Conservation (phyloP, 495 filamentous ascomycete genomes). For the Penicillium dipodomyicola region DNA sequence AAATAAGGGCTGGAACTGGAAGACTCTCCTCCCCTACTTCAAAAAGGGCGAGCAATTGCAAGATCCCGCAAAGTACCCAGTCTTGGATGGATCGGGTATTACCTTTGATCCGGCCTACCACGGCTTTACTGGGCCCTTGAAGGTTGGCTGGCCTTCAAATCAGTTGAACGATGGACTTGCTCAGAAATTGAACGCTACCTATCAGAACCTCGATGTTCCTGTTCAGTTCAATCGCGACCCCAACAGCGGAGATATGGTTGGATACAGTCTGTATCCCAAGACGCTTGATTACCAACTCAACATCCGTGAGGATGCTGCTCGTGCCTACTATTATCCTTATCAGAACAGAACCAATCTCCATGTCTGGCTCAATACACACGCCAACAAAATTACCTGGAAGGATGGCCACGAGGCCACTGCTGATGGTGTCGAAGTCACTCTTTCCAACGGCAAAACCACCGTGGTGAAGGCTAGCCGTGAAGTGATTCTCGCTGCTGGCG, state of each 20-base stretch:
- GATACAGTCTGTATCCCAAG: conserved; percentile 23
- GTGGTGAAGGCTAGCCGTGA: conserved; percentile 23
- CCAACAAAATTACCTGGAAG: conserved; percentile 26
- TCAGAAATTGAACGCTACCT: conserved; percentile 23
- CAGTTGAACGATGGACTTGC: conserved; percentile 26
- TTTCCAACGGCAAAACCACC: conserved; percentile 20
- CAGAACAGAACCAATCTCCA: conserved; percentile 23
- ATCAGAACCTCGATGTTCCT: conserved; percentile 20
- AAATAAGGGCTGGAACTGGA: conserved; percentile 36
- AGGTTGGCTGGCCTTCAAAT: conserved; percentile 24
- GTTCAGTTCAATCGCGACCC: conserved; percentile 23
- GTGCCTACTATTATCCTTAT: conserved; percentile 27
- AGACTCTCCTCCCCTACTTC: conserved; percentile 32
- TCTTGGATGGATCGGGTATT: conserved; percentile 23
- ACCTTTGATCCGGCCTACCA: conserved; percentile 25
- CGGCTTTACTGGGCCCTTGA: conserved; percentile 25
- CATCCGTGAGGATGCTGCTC: conserved; percentile 29
- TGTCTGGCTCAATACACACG: conserved; percentile 25
- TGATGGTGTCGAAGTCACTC: conserved; percentile 23
- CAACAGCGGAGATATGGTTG: conserved; percentile 27
- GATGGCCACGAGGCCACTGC: conserved; percentile 11
- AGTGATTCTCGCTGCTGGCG: conserved; percentile 21
- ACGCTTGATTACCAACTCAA: conserved; percentile 23
- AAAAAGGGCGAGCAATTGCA: conserved; percentile 27
- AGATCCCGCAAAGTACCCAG: conserved; percentile 15